Base-by-base conservation (phyloP, 2,329 filamentous ascomycete genomes). In the Bimuria novae-zelandiae region DNA sequence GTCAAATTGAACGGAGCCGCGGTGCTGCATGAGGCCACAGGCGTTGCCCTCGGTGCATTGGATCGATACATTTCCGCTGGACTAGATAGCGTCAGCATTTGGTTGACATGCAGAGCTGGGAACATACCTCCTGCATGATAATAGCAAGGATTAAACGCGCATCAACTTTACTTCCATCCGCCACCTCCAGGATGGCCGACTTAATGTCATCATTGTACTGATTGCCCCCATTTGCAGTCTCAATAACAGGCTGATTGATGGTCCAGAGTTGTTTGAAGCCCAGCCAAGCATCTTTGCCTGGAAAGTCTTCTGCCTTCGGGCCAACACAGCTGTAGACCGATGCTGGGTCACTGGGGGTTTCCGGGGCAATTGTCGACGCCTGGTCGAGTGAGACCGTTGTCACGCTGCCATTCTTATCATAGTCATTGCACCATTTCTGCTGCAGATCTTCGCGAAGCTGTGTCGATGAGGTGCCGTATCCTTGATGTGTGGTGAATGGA, bases 11-110 rank as follows among this genome's bases (percentile, higher is more conserved):
- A 12, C 10, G 7, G 57, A 56, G 16, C 45, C 54, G 11, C 43
- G 43, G 21, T 58, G 49, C 46, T 64, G 61, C 49, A 64, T 51
- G 2, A 64, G 37, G 23, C 61, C 61, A 45, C 61, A 64, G 45
- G 60, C 53, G 3, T n/a, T 40, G 5, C 11, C 17, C 6, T 47
- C 52, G 19, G 60, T 61, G 53, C 61, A 64, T 7, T 29, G 30
- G 14, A 57, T 44, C 5, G 59, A 37, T 1, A 56, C 32, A 1
- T 60, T 54, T 25, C 57, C 61, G n/a, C 43, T 49, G 4, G 57
- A 62, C 58, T 63, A 35, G 2, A 16, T 6, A 7, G 21, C 4
- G 32, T 57, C 32, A 57, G 50, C 22, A 37, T 17, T 5, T 17
- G 6, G 16, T 7, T 32, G 21, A 14, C n/a, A 12, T 19, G 10